These are phyloP conservation scores for Ceratocystiopsis minuta DNA, from an alignment of 2,329 filamentous ascomycete species.

Conservation along the genomic window DNA sequence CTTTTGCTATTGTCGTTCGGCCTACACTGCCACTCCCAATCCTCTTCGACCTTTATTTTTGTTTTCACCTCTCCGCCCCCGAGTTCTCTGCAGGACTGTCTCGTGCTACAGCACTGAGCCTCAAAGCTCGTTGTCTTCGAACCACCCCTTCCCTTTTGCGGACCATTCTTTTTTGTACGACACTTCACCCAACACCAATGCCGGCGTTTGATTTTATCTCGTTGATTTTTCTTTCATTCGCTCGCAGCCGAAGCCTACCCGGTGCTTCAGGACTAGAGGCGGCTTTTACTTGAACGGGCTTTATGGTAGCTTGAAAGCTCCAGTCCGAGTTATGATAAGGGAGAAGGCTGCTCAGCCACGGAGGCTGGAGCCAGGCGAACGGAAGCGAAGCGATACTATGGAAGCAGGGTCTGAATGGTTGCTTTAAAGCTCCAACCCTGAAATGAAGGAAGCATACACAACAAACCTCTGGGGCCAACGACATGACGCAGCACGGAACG, in stretches of 20 bases:
- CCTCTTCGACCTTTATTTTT: slow-evolving; percentile 1
- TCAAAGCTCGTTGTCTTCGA: too few species aligned
- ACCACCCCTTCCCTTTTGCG: too few species aligned
- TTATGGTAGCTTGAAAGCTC: slow-evolving; percentile 49
- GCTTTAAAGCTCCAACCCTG: slow-evolving; percentile 32
- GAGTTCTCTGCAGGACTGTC: too few species aligned
- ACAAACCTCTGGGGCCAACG: too few species aligned
- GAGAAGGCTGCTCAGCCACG: slow-evolving; percentile 6
- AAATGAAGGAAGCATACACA: not conserved
- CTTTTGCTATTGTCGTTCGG: too few species aligned
- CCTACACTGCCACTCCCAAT: too few species aligned
- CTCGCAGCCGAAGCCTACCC: slow-evolving; percentile 10
- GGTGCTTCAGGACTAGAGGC: slow-evolving; percentile 9
- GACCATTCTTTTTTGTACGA: too few species aligned
- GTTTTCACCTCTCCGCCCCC: too few species aligned
- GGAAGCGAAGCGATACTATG: slow-evolving; percentile 1
- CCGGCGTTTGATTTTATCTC: slow-evolving; percentile 16
- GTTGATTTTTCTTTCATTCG: slow-evolving; percentile 6
- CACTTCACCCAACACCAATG: too few species aligned
- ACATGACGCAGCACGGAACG: too few species aligned
- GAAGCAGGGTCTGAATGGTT: slow-evolving; percentile 26
- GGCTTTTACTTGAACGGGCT: slow-evolving; percentile 20
- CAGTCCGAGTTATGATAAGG: slow-evolving; percentile 26
- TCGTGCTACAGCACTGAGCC: too few species aligned
- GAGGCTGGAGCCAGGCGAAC: slow-evolving; percentile 10